Conservation (phyloP, 768 basidiomycete species). For the Pluteus cervinus region DNA sequence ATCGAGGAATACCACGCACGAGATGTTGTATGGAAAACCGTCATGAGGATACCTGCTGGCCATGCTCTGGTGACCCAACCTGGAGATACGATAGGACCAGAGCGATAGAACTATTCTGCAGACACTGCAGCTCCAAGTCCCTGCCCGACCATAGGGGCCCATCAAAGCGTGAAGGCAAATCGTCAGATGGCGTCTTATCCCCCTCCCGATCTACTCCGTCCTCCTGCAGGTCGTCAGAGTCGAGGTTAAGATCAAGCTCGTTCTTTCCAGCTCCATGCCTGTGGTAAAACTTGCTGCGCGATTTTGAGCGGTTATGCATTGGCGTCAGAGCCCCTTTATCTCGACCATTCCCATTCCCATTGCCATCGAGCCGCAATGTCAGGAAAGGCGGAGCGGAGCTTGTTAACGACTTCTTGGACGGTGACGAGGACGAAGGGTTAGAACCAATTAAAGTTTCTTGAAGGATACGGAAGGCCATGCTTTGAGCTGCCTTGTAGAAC, state of each 20-base stretch:
- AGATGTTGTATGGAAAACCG: too few relatives aligned
- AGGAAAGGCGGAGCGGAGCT: conserved; percentile 7
- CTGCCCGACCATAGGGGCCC: conserved; percentile 70
- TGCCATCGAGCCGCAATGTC: neutral
- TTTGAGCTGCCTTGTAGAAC: conserved; percentile 63
- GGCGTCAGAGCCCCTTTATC: conserved; percentile 11
- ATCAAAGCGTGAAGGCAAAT: conserved; percentile 30
- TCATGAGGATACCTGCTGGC: conserved; percentile 13
- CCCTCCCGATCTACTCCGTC: conserved; percentile 16
- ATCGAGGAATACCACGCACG: too few relatives aligned
- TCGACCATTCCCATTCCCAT: too few relatives aligned
- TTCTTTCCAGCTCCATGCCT: conserved; percentile 57
- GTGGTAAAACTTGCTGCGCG: conserved; percentile 65
- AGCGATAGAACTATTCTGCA: conserved; percentile 85
- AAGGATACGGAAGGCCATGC: conserved; percentile 75
- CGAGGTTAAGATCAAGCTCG: conserved; percentile 45
- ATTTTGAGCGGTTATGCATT: conserved; percentile 56
- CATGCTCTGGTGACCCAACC: conserved; percentile 38
- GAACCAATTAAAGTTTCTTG: conserved; percentile 77
- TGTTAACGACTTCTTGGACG: too few relatives aligned
- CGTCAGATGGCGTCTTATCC: conserved; percentile 23
- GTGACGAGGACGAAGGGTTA: too few relatives aligned
- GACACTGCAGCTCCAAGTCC: conserved; percentile 78
- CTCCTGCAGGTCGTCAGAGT: neutral
- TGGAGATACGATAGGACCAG: conserved; percentile 63